Conservation (phyloP, 768 basidiomycete genomes). For the Russula brevipes region DNA sequence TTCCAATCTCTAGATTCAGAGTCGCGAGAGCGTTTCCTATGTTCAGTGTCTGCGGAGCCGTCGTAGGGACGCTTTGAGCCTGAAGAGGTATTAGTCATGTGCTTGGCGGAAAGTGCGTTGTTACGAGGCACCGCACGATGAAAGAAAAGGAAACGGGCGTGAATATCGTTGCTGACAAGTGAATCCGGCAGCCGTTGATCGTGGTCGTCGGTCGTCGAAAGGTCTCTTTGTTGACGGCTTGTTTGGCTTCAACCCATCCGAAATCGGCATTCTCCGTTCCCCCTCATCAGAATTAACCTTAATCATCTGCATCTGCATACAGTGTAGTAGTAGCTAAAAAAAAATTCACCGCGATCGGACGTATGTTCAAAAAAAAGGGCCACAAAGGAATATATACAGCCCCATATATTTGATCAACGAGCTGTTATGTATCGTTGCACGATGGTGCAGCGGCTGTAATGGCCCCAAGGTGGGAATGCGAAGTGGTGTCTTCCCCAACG, state of each 20-base stretch:
- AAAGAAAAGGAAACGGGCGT: conserved; percentile 32
- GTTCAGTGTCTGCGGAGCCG: conserved; percentile 39
- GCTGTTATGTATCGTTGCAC: accelerated
- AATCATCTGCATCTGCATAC: no score
- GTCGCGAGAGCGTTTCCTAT: conserved; percentile 51
- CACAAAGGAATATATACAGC: no score
- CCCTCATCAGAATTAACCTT: not conserved
- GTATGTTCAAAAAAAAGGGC: not conserved
- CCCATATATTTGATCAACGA: not conserved
- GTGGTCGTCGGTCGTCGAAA: conserved; percentile 6
- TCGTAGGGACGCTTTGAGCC: conserved; percentile 80
- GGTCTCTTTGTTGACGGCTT: conserved; percentile 1
- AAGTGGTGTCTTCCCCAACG: conserved; percentile 56
- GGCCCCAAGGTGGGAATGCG: conserved; percentile 82
- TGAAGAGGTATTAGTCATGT: conserved; percentile 78
- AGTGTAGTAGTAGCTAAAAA: no score
- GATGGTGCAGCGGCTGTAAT: conserved; percentile 71
- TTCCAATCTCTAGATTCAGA: conserved; percentile 62
- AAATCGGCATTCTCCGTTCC: not conserved
- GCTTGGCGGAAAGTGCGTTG: conserved; percentile 40
- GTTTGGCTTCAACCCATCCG: conserved; percentile 2
- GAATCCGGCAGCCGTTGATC: not conserved
- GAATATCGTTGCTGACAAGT: conserved; percentile 8
- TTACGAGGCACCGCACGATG: conserved; percentile 83
- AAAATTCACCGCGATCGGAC: no score